Percentiles rank a stretch among this genome's conserved stretches.
phyloP scores from a whole-genome alignment of 106 monocot genomes.

The Gastrodia elata region DNA sequence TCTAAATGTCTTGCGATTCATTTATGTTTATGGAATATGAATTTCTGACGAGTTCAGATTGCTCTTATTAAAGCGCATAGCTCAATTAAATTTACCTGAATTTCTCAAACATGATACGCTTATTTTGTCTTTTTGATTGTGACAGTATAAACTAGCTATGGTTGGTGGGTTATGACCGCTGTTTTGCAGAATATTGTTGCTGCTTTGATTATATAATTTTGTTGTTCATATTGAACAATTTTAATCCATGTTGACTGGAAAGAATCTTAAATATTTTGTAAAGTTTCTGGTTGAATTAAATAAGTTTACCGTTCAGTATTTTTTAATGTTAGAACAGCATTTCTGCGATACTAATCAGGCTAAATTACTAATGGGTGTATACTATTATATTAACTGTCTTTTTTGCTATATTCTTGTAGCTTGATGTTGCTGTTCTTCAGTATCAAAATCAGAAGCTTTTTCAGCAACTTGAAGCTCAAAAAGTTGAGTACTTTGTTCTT shows the following conservation, averaged over 20 bases:
- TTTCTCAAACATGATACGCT: neutral
- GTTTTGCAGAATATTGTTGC: neutral
- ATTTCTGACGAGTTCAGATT: neutral
- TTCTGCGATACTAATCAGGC: neutral
- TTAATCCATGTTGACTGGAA: neutral
- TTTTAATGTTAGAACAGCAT: neutral
- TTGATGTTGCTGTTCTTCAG: slow-evolving; percentile 88
- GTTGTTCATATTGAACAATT: neutral
- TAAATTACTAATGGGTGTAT: neutral
- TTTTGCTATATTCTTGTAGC: slow-evolving; percentile 32
- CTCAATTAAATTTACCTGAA: neutral
- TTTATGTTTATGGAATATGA: neutral
- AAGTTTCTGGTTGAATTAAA: neutral
- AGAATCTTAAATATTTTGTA: neutral
- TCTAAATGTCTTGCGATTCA: neutral
- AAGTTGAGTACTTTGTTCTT: slow-evolving; percentile 58
- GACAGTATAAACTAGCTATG: neutral
- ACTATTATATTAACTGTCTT: neutral
- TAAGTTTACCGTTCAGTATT: neutral
- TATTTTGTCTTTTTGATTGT: neutral
- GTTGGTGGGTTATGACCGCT: neutral
- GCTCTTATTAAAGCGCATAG: neutral
- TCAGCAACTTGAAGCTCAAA: slow-evolving; percentile 85
- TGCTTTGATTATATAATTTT: neutral
- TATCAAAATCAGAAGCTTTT: slow-evolving; percentile 92